Conservation (phyloP, 192 early-diverging fungal species). For the Gryganskiella cystojenkinii region DNA sequence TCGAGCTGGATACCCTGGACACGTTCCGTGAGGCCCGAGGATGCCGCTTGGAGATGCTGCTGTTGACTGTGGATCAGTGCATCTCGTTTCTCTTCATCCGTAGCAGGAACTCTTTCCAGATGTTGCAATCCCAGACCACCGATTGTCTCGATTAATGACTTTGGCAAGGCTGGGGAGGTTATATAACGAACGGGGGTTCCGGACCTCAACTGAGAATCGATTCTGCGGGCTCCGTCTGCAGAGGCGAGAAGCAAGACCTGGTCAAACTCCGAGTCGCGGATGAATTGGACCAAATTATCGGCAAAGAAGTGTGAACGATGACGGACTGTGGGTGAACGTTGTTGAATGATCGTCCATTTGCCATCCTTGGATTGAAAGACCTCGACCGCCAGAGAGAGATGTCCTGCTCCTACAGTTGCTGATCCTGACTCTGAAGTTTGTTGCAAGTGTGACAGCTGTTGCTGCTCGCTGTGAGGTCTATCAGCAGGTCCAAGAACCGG, state of each 20-base stretch:
- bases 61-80: constrained; percentile 9
- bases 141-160: constrained; percentile 23
- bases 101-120: constrained; percentile 42
- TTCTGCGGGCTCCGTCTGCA: constrained; percentile 71
- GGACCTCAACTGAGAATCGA: constrained; percentile 70
- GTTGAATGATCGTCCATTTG: constrained; percentile 76
- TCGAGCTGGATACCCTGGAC: constrained; percentile 21
- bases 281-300: constrained; percentile 66
- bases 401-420: constrained; percentile 12
- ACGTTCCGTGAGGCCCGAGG: constrained; percentile 12
- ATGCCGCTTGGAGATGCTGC: background rate
- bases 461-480: constrained; percentile 27
- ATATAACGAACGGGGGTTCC: constrained; percentile 61
- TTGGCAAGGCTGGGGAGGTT: constrained; percentile 15
- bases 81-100: constrained; percentile 31
- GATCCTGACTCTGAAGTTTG: background rate
- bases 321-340: constrained; percentile 70
- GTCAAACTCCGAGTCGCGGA: constrained; percentile 59
- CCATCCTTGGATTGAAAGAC: constrained; percentile 75
- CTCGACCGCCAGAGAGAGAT: constrained; percentile 59
- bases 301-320: constrained; percentile 61
- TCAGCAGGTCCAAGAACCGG: constrained; percentile 70
- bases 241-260: constrained; percentile 71
- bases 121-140: constrained; percentile 36
- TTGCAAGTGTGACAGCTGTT: constrained; percentile 17